These are phyloP conservation scores for Citrus reticulata DNA, from an alignment of 345 rosid genomes.

Conservation along the genomic window DNA sequence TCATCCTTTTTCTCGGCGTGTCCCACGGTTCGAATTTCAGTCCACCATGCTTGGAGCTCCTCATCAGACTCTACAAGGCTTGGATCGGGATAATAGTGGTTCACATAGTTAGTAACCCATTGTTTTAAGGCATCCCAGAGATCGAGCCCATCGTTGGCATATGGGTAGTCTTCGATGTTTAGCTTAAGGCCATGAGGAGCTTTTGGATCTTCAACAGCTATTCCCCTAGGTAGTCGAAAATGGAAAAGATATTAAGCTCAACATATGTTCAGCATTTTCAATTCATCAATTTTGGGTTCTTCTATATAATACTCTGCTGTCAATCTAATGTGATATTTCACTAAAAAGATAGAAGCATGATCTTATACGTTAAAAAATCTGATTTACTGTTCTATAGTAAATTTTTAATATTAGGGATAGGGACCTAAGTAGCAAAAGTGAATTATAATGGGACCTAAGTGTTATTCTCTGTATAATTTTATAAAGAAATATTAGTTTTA, in stretches of 20 bases:
- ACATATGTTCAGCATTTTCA: neutral
- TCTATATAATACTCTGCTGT: too few relatives aligned
- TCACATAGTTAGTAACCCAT: slow-evolving; percentile 38
- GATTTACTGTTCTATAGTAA: too few relatives aligned
- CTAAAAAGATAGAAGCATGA: too few relatives aligned
- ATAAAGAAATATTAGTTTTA: too few relatives aligned
- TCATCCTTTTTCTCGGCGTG: neutral
- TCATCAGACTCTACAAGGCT: slow-evolving; percentile 19
- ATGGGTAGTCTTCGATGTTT: slow-evolving; percentile 57
- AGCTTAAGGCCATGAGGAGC: slow-evolving; percentile 51
- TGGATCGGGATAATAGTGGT: slow-evolving; percentile 12
- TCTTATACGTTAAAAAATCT: too few relatives aligned
- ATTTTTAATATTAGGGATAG: too few relatives aligned
- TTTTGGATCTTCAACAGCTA: slow-evolving; percentile 47
- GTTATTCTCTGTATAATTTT: too few relatives aligned
- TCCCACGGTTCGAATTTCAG: slow-evolving; percentile 3
- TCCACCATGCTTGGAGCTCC: slow-evolving; percentile 67
- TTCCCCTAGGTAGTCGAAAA: slow-evolving; percentile 28
- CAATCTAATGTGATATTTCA: too few relatives aligned
- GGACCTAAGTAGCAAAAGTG: too few relatives aligned
- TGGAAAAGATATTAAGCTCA: neutral
- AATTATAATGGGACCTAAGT: too few relatives aligned
- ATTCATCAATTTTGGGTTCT: too few relatives aligned
- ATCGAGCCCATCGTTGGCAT: slow-evolving; percentile 49
- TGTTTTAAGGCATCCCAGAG: slow-evolving; percentile 43